A percentile compares a stretch with the other conserved stretches of the same genome.
These are phyloP conservation scores for Fusarium camptoceras DNA, from an alignment of 2,329 filamentous ascomycete species.

Conservation along the genomic window DNA sequence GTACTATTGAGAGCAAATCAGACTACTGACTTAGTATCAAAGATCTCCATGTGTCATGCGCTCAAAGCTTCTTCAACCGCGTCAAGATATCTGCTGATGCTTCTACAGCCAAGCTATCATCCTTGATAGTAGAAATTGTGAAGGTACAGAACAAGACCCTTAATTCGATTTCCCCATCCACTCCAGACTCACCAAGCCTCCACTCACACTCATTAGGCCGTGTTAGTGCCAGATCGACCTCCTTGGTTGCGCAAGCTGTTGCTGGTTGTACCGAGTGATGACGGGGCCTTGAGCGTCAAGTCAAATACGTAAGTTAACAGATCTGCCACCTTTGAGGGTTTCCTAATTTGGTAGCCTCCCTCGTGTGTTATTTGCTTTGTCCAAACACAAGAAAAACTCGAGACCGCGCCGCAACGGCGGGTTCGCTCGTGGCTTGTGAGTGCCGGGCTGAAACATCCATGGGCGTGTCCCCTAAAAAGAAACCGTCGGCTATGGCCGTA, in stretches of 20 bases:
- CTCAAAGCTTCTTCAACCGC: neutral
- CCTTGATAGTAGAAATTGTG: slow-evolving; percentile 39
- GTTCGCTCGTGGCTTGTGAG: slow-evolving; percentile 33
- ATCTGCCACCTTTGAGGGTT: slow-evolving; percentile 20
- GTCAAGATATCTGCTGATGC: neutral
- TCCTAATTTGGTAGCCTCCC: slow-evolving; percentile 30
- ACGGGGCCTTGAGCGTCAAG: slow-evolving; percentile 15
- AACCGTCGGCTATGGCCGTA: slow-evolving; percentile 21
- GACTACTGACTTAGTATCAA: neutral
- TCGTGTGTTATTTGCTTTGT: slow-evolving; percentile 32
- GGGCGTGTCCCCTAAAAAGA: slow-evolving; percentile 16
- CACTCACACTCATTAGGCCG: slow-evolving; percentile 30
- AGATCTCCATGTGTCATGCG: neutral
- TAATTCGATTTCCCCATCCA: slow-evolving; percentile 40
- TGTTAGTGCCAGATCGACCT: slow-evolving; percentile 41
- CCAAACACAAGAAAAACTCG: neutral
- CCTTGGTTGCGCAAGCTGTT: slow-evolving; percentile 35
- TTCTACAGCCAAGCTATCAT: slow-evolving; percentile 16
- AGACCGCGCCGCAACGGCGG: slow-evolving; percentile 4
- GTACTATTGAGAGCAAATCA: neutral
- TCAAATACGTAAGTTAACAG: neutral
- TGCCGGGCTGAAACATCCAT: slow-evolving; percentile 38
- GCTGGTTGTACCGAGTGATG: slow-evolving; percentile 19
- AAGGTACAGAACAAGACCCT: slow-evolving; percentile 38
- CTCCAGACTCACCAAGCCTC: slow-evolving; percentile 33